Evolutionary conservation across 2,329 filamentous ascomycete species (phyloP).

Genomic region (Aureobasidium vineae): DNA sequence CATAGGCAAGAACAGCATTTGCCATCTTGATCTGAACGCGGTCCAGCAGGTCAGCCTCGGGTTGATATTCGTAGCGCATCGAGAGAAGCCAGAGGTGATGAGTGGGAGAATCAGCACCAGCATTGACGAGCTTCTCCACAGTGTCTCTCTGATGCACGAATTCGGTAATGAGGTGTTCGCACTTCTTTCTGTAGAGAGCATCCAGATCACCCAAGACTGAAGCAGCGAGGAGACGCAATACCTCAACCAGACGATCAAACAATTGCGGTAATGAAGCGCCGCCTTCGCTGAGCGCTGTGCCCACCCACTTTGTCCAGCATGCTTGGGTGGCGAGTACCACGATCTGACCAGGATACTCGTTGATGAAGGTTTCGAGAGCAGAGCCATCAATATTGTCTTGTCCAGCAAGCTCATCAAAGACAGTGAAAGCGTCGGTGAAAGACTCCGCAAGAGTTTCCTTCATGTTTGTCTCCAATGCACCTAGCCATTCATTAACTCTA

Average conservation of each 20-base stretch:
- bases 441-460: slow-evolving; percentile 90
- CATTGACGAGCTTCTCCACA: slow-evolving; percentile 78
- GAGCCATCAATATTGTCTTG: slow-evolving; percentile 66
- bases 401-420: slow-evolving; percentile 76
- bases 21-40: slow-evolving; percentile 94
- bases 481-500: slow-evolving; percentile 98
- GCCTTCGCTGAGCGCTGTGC: slow-evolving; percentile 69
- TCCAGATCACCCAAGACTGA: slow-evolving; percentile 89
- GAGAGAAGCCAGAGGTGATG: slow-evolving; percentile 93
- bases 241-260: slow-evolving; percentile 77
- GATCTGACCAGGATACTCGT: slow-evolving; percentile 84
- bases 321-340: slow-evolving; percentile 92
- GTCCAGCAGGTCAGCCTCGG: slow-evolving; percentile 76
- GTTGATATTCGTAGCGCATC: slow-evolving; percentile 91
- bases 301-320: slow-evolving; percentile 87
- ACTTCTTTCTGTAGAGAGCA: slow-evolving; percentile 87
- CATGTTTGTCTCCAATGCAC: slow-evolving; percentile 87
- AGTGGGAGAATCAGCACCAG: slow-evolving; percentile 69
- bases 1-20: slow-evolving; percentile 91
- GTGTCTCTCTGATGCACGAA: slow-evolving; percentile 96
- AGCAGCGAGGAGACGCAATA: slow-evolving; percentile 80
- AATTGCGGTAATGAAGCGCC: slow-evolving; percentile 67
- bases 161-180: slow-evolving; percentile 97
- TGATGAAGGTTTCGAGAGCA: slow-evolving; percentile 76
- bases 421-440: slow-evolving; percentile 78